phyloP scores from a whole-genome alignment of 805 yeast genomes.

The Nakazawaea ishiwadae region DNA sequence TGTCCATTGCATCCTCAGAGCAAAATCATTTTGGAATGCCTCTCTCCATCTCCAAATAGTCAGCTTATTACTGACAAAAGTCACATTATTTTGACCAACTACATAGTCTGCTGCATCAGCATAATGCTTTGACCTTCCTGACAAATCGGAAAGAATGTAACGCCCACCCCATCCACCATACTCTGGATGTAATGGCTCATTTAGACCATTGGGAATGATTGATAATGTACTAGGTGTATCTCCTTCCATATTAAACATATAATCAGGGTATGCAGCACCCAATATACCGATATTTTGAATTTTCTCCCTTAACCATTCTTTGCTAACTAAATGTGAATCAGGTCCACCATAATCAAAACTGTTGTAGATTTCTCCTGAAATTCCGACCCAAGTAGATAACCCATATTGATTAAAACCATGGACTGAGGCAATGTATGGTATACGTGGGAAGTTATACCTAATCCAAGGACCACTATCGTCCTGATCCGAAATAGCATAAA shows the following conservation, averaged over 20 bases:
- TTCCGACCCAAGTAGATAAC: slow-evolving; percentile 26
- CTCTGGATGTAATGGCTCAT: slow-evolving; percentile 24
- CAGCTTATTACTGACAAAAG: slow-evolving; percentile 21
- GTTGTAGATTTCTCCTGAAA: slow-evolving; percentile 23
- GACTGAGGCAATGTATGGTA: slow-evolving; percentile 22
- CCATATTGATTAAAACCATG: slow-evolving; percentile 27
- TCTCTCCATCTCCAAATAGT: slow-evolving; percentile 32
- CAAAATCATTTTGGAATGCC: slow-evolving; percentile 26
- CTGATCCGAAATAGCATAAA: slow-evolving; percentile 28
- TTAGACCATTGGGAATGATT: slow-evolving; percentile 26
- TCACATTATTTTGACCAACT: slow-evolving; percentile 17
- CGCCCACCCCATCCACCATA: slow-evolving; percentile 34
- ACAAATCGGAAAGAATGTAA: slow-evolving; percentile 19
- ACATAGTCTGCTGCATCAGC: slow-evolving; percentile 22
- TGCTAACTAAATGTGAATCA: slow-evolving; percentile 18
- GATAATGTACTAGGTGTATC: slow-evolving; percentile 26
- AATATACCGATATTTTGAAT: slow-evolving; percentile 22
- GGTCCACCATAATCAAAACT: slow-evolving; percentile 25
- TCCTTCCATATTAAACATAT: slow-evolving; percentile 25
- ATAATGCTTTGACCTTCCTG: slow-evolving; percentile 18
- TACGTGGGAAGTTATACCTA: slow-evolving; percentile 21
- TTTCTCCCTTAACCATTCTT: slow-evolving; percentile 22
- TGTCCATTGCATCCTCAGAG: slow-evolving; percentile 29
- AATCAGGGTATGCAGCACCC: slow-evolving; percentile 23
- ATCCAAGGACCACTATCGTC: slow-evolving; percentile 30